Evolutionary conservation across 306 rosid species (phyloP), one percentile per base, ranked within the genome.

Genomic region (Gastrolobium villosum): DNA sequence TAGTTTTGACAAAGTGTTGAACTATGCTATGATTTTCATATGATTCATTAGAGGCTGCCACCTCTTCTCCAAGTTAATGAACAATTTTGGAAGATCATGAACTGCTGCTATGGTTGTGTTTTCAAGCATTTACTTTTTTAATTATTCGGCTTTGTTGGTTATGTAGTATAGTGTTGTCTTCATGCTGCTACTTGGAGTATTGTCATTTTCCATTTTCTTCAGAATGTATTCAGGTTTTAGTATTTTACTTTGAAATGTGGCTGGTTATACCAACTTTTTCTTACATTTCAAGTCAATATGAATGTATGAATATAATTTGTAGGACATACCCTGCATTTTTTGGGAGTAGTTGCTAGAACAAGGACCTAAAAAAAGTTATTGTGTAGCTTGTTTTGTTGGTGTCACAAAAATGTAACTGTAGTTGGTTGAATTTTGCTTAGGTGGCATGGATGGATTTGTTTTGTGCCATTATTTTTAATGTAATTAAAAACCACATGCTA

Each of bases 81-180:
- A 49, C 78, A 41, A 39, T 41, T 60, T 41, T 13, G 41, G 28
- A n/a, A 69, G 65, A 28, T 67, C 48, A 31, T 59, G 32, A 48
- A 54, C 41, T 81, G 40, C 30, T 15, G 40, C 30, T 15, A 30
- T 48, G 31, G 37, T 60, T 61, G 5, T 49, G n/a, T 45, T 41
- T 54, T 81, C 9, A 46, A 35, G 52, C 9, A 14, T 57, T 66
- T 66, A 8, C 44, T 4, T 14, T 28, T 40, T 28, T 61, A 6
- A 0, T 3, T 36, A 20, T 31, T 46, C 6, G 35, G 15, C 11
- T 45, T 32, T 61, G 15, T 61, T 57, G 57, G 45, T 30, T 72
- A 39, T 56, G 6, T 57, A 13, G 43, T 13, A 4, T 41, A 20
- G 15, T 52, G 11, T 55, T 37, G 28, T 31, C 36, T 55, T 56